Base-by-base conservation (phyloP, 371 early-diverging fungal species). In the Syncephalis fuscata region DNA sequence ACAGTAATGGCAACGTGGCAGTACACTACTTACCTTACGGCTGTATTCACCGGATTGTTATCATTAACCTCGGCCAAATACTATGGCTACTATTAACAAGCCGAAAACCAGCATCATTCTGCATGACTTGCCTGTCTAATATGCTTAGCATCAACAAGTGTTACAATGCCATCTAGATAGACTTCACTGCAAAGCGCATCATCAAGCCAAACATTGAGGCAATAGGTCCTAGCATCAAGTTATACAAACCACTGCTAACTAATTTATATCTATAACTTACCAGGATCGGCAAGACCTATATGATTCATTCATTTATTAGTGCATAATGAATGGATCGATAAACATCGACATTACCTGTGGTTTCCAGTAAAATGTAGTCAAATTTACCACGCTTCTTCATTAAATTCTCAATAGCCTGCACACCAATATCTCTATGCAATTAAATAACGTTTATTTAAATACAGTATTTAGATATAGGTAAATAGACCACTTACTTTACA, bases 181-280 rank as follows among this genome's bases (percentile, higher is more conserved):
- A 96, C 70, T 3, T 86, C 77, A 54, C 85, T 79, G 3, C 84
- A 81, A 36, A 97, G 71, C 11, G 81, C 87, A 56, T 92, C 93
- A 54, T 97, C 96, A 39, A 93, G 59, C 98, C 96, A 97, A 97
- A 85, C 82, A 92, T 92, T 20, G 83, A 73, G 2, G 88, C 92
- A 48, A 97, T 93, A 3, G 90, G 88, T 0, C 87, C 83, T 26
- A 67, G 61, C 45, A 16, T 19, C 20, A 4, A 11, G 11, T 32
- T 32, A 32, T 20, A 1, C 19, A 37, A 43, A n/a, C 22, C 15
- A 39, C 22, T 16, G 42, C 7, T 39, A 16, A 19, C 38, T 48
- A 2, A 2, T 37, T 15, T 1, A 26, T 41, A 15, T 17, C 41
- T 3, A 32, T 7, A 7, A 44, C 27, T 22, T 55, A 66, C 73